Percentiles rank a stretch among this genome's conserved stretches.
Conservation (phyloP, 2,329 filamentous ascomycete species). For the Trichoderma sp. region DNA sequence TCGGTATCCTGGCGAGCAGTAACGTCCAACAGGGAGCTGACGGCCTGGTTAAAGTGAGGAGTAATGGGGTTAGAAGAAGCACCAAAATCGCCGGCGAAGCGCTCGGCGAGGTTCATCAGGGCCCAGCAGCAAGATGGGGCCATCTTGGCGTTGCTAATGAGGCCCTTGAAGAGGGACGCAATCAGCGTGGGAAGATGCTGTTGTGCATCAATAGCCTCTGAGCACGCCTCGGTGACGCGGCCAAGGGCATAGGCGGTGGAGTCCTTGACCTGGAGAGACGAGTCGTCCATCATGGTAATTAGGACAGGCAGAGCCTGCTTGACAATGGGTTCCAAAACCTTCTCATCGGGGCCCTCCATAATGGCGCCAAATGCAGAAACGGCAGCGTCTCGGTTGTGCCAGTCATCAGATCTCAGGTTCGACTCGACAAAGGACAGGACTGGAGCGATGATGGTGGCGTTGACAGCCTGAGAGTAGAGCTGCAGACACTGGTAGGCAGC, state of each 20-base stretch:
- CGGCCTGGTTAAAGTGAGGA: slow-evolving; percentile 88
- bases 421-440: slow-evolving; percentile 89
- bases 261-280: slow-evolving; percentile 85
- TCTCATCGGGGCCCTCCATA: slow-evolving; percentile 96
- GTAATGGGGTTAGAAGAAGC: slow-evolving; percentile 78
- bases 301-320: slow-evolving; percentile 92
- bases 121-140: slow-evolving; percentile 98
- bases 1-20: slow-evolving; percentile 82
- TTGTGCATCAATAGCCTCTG: slow-evolving; percentile 82
- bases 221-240: slow-evolving; percentile 91
- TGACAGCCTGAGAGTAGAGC: slow-evolving; percentile 90
- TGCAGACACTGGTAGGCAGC: slow-evolving; percentile 96
- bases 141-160: slow-evolving; percentile 93
- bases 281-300: slow-evolving; percentile 88
- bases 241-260: slow-evolving; percentile 95
- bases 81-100: slow-evolving; percentile 84
- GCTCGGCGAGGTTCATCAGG: slow-evolving; percentile 95
- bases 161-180: slow-evolving; percentile 80
- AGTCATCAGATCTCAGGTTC: slow-evolving; percentile 86
- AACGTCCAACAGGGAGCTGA: slow-evolving; percentile 78
- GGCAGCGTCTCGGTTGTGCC: slow-evolving; percentile 91
- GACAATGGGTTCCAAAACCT: slow-evolving; percentile 86
- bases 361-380: slow-evolving; percentile 97
- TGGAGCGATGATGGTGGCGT: slow-evolving; percentile 75
- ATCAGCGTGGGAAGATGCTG: slow-evolving; percentile 83